Evolutionary conservation across 1,139 yeast genomes (phyloP).

Genomic region (Hyphopichia fennica): DNA sequence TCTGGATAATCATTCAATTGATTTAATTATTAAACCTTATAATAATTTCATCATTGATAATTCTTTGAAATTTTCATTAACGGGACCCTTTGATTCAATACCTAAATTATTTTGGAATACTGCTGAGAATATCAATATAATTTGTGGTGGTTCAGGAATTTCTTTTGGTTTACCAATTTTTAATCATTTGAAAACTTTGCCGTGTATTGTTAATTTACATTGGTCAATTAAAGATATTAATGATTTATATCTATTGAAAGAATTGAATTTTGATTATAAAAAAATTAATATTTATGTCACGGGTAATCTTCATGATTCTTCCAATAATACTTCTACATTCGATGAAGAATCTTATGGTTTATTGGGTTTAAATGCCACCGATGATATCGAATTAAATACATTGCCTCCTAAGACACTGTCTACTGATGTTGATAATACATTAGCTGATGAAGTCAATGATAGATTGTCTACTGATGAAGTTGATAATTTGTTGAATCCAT

Average conservation of each 20-base stretch:
- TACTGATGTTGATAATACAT: too few species aligned
- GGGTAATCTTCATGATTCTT: too few species aligned
- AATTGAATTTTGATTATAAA: constrained; percentile 26
- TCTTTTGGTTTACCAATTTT: constrained; percentile 70
- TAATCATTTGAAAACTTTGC: constrained; percentile 28
- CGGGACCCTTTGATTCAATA: constrained; percentile 32
- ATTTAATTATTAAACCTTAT: constrained; percentile 7
- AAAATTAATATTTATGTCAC: constrained; percentile 23
- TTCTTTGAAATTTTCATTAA: constrained; percentile 16
- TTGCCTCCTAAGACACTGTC: too few species aligned
- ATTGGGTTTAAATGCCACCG: constrained; percentile 14
- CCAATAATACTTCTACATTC: background rate
- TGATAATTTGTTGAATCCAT: background rate
- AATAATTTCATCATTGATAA: constrained; percentile 17
- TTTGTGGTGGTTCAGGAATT: constrained; percentile 88
- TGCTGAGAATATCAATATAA: constrained; percentile 53
- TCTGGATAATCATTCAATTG: constrained; percentile 4
- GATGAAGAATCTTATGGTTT: constrained; percentile 17
- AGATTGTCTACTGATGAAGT: background rate
- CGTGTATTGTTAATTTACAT: constrained; percentile 21
- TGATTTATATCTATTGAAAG: constrained; percentile 44
- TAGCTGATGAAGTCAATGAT: too few species aligned
- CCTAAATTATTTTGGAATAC: constrained; percentile 30
- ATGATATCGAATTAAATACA: constrained; percentile 19
- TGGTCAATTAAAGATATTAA: constrained; percentile 54